Base-by-base conservation (phyloP, 2,329 filamentous ascomycete genomes). In the Pseudopithomyces chartarum region DNA sequence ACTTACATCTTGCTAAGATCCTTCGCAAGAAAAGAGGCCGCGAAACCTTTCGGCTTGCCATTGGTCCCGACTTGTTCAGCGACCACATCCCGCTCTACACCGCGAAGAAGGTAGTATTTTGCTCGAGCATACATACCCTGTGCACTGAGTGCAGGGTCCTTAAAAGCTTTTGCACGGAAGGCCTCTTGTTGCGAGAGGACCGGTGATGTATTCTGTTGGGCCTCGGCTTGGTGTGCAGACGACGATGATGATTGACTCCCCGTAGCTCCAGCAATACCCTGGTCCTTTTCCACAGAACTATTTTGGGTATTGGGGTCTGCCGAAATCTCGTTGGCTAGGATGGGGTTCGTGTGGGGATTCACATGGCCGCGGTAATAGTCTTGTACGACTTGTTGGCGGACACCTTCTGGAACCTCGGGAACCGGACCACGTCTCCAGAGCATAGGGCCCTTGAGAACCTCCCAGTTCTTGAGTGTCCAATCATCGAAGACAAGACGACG, bases 401-500 rank as follows among this genome's bases (percentile, higher is more conserved):
- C 56, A 34, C 79, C 75, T 6, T 74, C 78, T 0, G 84, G 65
- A 19, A 74, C 69, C 19, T 70, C 64, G 26, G 72, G 70, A 47
- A 73, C 71, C n/a, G 70, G 71, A 20, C 75, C 78, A 46, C 64
- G 68, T 48, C 84, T 79, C 4, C 49, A 52, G 7, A 87, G 79
- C 0, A 86, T 69, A 23, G 82, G 84, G 0, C 85, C 85, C 15
- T 80, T 70, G 57, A 80, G 62, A 54, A 87, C 76, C 58, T 87
- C 79, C 69, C 79, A 87, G 71, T 79, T 73, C 60, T 81, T 81
- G 57, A 90, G 75, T 65, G 84, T 74, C 83, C 85, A 83, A 75
- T 90, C 85, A 61, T 87, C 80, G 73, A 81, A 75, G 72, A 88
- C 74, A 62, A 90, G 78, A 43, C 82, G 78, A 54, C 83, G 80